Evolutionary conservation across 441 rosid species (phyloP).

Genomic region (Breynia disticha): DNA sequence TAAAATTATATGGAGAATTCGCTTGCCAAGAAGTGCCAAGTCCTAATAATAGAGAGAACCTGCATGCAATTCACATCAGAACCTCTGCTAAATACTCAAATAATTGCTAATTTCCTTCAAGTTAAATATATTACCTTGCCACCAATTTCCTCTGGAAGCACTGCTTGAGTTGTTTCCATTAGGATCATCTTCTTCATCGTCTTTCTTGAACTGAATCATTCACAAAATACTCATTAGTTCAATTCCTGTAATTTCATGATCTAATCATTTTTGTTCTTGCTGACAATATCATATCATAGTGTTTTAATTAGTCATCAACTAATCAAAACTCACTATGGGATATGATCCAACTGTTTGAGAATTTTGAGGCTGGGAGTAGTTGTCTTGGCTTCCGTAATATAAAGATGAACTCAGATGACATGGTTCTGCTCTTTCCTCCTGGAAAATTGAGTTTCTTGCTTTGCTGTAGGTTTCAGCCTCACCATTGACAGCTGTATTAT

Average conservation of each 20-base stretch:
- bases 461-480: conserved; percentile 26
- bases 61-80: conserved; percentile 21
- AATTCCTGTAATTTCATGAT: too few species aligned
- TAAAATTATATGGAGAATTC: conserved; percentile 21
- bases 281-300: background rate
- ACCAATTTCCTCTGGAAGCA: conserved; percentile 90
- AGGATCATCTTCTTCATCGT: conserved; percentile 43
- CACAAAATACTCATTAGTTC: conserved; percentile 6
- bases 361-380: conserved; percentile 36
- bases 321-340: conserved; percentile 37
- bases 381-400: conserved; percentile 82
- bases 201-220: conserved; percentile 49
- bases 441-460: conserved; percentile 24
- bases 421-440: conserved; percentile 45
- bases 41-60: conserved; percentile 83
- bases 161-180: conserved; percentile 42
- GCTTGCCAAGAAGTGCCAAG: conserved; percentile 16
- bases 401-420: conserved; percentile 78
- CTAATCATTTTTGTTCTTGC: background rate
- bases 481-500: conserved; percentile 21
- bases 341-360: conserved; percentile 28
- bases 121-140: conserved; percentile 51
- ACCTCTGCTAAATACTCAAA: background rate
- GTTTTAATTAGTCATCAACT: conserved; percentile 8
- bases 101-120: too few species aligned